A percentile compares a stretch with the other conserved stretches of the same genome.
Evolutionary conservation across 495 filamentous ascomycete genomes (phyloP).

Genomic region (Trypethelium eluteriae): DNA sequence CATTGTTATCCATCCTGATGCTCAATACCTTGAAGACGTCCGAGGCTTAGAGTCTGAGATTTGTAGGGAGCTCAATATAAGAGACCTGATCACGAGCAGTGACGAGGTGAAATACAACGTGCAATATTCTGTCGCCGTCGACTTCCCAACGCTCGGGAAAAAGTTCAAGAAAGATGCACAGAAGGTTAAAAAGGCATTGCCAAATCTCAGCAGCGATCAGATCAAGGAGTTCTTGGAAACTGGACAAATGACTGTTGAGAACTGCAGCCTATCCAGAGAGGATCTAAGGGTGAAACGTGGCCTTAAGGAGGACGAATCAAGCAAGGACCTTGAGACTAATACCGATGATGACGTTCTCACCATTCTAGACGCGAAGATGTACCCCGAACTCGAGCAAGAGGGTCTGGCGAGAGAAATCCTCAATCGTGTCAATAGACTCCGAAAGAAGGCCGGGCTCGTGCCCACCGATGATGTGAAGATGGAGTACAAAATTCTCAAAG

Average conservation of each 20-base stretch:
- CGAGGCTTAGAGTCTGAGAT: slow-evolving; percentile 78
- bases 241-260: slow-evolving; percentile 69
- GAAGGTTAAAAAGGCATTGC: slow-evolving; percentile 84
- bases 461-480: slow-evolving; percentile 81
- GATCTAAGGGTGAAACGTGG: slow-evolving; percentile 80
- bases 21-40: slow-evolving; percentile 77
- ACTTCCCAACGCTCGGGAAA: slow-evolving; percentile 92
- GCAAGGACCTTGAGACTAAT: slow-evolving; percentile 71
- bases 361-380: slow-evolving; percentile 66
- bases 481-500: slow-evolving; percentile 67
- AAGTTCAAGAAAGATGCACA: slow-evolving; percentile 90
- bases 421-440: slow-evolving; percentile 70
- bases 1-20: slow-evolving; percentile 79
- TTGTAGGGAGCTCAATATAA: slow-evolving; percentile 82
- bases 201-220: slow-evolving; percentile 66
- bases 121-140: slow-evolving; percentile 76
- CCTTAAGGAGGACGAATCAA: slow-evolving; percentile 58
- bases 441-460: slow-evolving; percentile 73
- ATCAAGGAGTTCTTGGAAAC: slow-evolving; percentile 64
- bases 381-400: slow-evolving; percentile 67
- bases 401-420: slow-evolving; percentile 75
- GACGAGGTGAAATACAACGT: slow-evolving; percentile 89
- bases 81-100: slow-evolving; percentile 71
- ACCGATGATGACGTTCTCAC: slow-evolving; percentile 75
- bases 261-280: slow-evolving; percentile 68